These are phyloP conservation scores for Begonia loranthoides DNA, from an alignment of 306 rosid species.

Conservation along the genomic window DNA sequence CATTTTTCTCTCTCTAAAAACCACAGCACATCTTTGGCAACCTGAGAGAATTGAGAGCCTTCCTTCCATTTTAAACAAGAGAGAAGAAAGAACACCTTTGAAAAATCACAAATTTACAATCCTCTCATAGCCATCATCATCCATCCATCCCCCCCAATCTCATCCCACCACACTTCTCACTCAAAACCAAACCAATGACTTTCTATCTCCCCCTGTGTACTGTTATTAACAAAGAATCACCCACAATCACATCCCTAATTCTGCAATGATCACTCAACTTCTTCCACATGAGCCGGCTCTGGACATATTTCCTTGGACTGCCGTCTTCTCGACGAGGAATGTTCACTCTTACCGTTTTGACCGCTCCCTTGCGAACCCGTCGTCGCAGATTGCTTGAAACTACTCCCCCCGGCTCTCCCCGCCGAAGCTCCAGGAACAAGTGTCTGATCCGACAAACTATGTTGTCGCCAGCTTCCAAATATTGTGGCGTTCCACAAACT, in stretches of 20 bases:
- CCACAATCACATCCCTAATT: conserved; percentile 22
- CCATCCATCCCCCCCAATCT: too few relatives aligned
- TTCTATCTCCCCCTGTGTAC: conserved; percentile 8
- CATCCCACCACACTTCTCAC: too few relatives aligned
- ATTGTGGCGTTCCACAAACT: conserved; percentile 12
- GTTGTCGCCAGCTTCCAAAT: conserved; percentile 93
- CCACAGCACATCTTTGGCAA: too few relatives aligned
- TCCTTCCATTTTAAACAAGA: conserved; percentile 3
- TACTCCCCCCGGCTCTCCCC: conserved; percentile 33
- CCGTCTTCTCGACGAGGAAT: conserved; percentile 58
- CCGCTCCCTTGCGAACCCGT: conserved; percentile 60
- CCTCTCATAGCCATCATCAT: too few relatives aligned
- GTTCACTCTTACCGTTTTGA: conserved; percentile 36
- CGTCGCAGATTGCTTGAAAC: conserved; percentile 65
- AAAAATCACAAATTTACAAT: too few relatives aligned
- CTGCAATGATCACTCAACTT: conserved; percentile 39
- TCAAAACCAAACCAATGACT: background rate
- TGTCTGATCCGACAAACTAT: conserved; percentile 54
- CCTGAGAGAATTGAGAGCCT: too few relatives aligned
- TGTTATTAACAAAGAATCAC: conserved; percentile 50
- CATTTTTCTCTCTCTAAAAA: background rate
- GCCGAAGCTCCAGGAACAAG: conserved; percentile 37
- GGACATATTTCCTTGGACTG: conserved; percentile 69
- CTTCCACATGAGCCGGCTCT: conserved; percentile 52
- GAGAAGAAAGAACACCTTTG: too few relatives aligned